Evolutionary conservation across 129 eudicot species (phyloP), one percentile per base, ranked within the genome.

Genomic region (Daucus carota): DNA sequence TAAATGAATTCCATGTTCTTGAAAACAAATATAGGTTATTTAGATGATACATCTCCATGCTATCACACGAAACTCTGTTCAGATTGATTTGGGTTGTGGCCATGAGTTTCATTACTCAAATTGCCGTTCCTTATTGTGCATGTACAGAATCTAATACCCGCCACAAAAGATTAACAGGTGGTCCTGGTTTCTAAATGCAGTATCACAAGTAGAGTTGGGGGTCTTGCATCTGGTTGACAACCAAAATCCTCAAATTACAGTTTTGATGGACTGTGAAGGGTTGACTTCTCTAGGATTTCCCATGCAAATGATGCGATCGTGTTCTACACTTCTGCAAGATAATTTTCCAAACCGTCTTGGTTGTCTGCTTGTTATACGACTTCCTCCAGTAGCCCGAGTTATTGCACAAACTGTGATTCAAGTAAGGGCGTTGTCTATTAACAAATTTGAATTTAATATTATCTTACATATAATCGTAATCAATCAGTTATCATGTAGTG

Each of bases 191-290:
- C 75, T 13, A 68, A 67, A 42, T 76, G 83, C 84, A 94, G 98
- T 94, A 75, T 94, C 98, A 72, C 98, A 94, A 86, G 90, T 94
- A 76, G 98, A 94, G 86, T 86, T 89, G 59, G 98, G 98, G 42
- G 86, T 91, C 80, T 85, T 91, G 76, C 86, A 89, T 82, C 74
- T 94, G 76, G 81, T 88, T 62, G 89, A 86, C 69, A 57, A 68
- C 62, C 80, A 79, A 84, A 84, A 83, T 82, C 83, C 90, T 45
- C 97, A 83, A 74, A 81, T 94, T 63, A 89, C 96, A 15, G 98
- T 94, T 22, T 80, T 94, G 82, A 84, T 94, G 75, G 98, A 94
- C 80, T 94, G 98, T 76, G 90, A 91, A 83, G 97, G 98, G 73
- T 75, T 91, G 72, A 86, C 98, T n/a, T 85, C 92, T 32, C 84